phyloP scores from a whole-genome alignment of 129 eudicot genomes.

The Heracleum sosnowskyi region DNA sequence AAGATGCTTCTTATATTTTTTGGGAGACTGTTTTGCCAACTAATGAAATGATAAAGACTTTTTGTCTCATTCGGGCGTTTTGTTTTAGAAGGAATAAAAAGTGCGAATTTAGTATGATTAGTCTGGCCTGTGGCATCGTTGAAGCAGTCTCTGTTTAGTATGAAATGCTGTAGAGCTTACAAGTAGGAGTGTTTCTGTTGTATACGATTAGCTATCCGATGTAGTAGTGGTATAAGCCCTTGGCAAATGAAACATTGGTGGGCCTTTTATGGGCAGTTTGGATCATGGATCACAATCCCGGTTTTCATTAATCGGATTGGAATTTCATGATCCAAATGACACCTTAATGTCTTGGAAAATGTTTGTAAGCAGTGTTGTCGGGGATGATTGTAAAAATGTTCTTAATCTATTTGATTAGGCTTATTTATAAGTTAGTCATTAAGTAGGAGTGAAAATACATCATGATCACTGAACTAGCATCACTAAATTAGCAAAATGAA shows the following conservation, averaged over 20 bases:
- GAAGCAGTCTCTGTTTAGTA: background rate
- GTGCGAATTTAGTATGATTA: background rate
- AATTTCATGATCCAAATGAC: no score
- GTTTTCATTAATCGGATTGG: no score
- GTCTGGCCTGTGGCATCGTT: background rate
- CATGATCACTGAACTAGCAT: no score
- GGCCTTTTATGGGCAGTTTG: background rate
- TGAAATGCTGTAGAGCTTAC: background rate
- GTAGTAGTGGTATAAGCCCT: background rate
- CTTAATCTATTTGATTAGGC: no score
- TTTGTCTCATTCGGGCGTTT: background rate
- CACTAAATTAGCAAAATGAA: no score
- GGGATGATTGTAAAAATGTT: no score
- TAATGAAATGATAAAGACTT: background rate
- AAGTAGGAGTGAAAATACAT: no score
- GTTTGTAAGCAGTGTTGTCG: no score
- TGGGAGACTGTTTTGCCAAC: slow-evolving; percentile 1
- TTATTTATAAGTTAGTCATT: no score
- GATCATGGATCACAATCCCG: no score
- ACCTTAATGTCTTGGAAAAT: no score
- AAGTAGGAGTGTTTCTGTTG: background rate
- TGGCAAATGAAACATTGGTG: background rate
- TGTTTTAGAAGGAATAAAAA: background rate
- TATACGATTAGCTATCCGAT: background rate
- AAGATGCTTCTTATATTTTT: slow-evolving; percentile 13